Evolutionary conservation across 2,329 filamentous ascomycete genomes (phyloP).

Genomic region (Stagonosporopsis vannaccii): DNA sequence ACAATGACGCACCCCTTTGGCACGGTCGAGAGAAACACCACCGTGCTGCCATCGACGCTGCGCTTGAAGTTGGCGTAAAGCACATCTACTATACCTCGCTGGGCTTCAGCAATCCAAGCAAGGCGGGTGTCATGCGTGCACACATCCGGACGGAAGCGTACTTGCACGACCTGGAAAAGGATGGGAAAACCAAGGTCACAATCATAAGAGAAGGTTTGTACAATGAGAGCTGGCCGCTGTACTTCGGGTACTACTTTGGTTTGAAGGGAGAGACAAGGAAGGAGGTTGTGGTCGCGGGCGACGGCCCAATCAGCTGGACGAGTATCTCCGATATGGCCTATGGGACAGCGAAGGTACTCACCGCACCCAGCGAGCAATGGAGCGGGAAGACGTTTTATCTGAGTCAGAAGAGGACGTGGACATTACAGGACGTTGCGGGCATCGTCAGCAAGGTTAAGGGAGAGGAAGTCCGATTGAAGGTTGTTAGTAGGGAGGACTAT

Average conservation of each 20-base stretch:
- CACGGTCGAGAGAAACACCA: conserved; percentile 55
- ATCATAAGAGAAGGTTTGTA: conserved; percentile 56
- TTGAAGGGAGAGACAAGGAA: conserved; percentile 44
- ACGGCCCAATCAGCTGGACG: conserved; percentile 55
- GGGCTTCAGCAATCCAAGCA: conserved; percentile 51
- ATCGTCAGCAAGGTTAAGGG: conserved; percentile 38
- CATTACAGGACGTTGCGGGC: conserved; percentile 39
- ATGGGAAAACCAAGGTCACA: conserved; percentile 38
- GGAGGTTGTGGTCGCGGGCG: conserved; percentile 52
- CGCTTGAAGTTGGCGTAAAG: conserved; percentile 50
- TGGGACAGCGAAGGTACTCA: conserved; percentile 52
- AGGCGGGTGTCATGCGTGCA: conserved; percentile 55
- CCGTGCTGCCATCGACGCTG: conserved; percentile 53
- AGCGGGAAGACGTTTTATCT: conserved; percentile 51
- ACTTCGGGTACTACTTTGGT: conserved; percentile 54
- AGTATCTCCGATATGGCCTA: conserved; percentile 54
- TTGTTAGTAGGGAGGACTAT: conserved; percentile 50
- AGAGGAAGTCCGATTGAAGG: conserved; percentile 44
- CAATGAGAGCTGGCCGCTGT: conserved; percentile 58
- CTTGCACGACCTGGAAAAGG: conserved; percentile 39
- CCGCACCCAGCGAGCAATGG: conserved; percentile 41
- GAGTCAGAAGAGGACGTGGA: conserved; percentile 37
- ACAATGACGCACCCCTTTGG: conserved; percentile 51
- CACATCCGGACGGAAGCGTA: conserved; percentile 56
- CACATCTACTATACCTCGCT: conserved; percentile 58